Base-by-base conservation (phyloP, 2,329 filamentous ascomycete species). In the Metarhizium album region DNA sequence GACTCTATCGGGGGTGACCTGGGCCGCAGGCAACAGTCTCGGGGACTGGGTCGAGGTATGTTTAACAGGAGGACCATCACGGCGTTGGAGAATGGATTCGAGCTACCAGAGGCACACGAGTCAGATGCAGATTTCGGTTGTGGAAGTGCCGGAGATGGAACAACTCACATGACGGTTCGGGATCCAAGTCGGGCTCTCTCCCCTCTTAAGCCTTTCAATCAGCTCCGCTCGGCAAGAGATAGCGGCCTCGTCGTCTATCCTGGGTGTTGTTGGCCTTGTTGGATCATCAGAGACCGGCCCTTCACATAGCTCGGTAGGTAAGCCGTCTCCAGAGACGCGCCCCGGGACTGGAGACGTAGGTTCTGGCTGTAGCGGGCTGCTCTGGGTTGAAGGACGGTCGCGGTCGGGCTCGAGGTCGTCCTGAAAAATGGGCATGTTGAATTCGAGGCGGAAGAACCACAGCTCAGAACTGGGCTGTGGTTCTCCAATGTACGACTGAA, bases 161-260 rank as follows among this genome's bases (percentile, higher is more conserved):
- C 14, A 24, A 67, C 72, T 49, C 69, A 81, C 84, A 73, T 79
- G 76, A 60, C 76, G 76, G 62, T 75, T 80, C 27, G 82, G 78
- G 38, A 83, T 73, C 87, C 87, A 93, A 4, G 81, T 80, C 37
- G 87, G 84, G 60, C 81, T 86, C 67, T 90, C 83, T 31, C 82
- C 82, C 65, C 79, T 81, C 70, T 96, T 96, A 57, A 96, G 76
- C 56, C 84, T 79, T 67, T 90, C 80, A 52, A 97, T 96, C 59
- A 95, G 72, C 66, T 90, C 85, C 52, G 82, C 81, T 56, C 90
- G 79, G 64, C 89, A 82, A 18, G 74, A 75, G 35, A 72, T 73
- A 13, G 69, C 59, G 24, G 52, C 53, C 16, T 61, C 62, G 46
- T 60, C 58, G 23, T 63, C 58, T 31, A 24, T 51, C 16, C 53